Evolutionary conservation across 1,284 basidiomycete genomes (phyloP).

Genomic region (Naganishia albida): DNA sequence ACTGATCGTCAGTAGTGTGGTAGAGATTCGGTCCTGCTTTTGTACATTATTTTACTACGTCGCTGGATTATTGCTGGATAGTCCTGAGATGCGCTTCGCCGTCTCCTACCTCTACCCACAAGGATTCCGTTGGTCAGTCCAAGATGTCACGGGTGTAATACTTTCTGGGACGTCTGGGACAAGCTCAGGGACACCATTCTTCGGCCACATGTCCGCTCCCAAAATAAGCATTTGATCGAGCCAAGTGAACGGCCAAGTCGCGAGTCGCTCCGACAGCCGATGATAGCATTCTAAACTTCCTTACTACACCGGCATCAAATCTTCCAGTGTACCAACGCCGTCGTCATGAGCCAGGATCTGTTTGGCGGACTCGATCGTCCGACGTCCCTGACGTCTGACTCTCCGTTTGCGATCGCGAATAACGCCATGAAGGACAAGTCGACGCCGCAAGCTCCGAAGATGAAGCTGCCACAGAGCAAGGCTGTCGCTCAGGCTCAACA

Average conservation of each 20-base stretch:
- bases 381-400: constrained; percentile 48
- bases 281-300: constrained; percentile 16
- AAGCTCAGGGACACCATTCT: not conserved
- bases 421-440: constrained; percentile 49
- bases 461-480: constrained; percentile 33
- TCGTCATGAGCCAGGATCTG: constrained; percentile 18
- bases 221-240: constrained; percentile 3
- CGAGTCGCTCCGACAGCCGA: not conserved
- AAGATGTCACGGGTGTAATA: no score
- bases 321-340: not conserved
- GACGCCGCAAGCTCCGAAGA: constrained; percentile 32
- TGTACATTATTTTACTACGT: not conserved
- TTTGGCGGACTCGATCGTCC: constrained; percentile 46
- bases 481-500: constrained; percentile 25
- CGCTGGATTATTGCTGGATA: no score
- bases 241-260: constrained; percentile 9
- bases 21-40: not conserved
- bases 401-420: constrained; percentile 53
- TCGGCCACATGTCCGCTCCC: not conserved
- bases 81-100: no score
- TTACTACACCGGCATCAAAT: not conserved
- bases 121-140: no score
- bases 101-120: no score
- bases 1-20: no score
- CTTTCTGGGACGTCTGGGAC: no score